phyloP scores from a whole-genome alignment of 208 protist species.

The Leishmania guyanensis region DNA sequence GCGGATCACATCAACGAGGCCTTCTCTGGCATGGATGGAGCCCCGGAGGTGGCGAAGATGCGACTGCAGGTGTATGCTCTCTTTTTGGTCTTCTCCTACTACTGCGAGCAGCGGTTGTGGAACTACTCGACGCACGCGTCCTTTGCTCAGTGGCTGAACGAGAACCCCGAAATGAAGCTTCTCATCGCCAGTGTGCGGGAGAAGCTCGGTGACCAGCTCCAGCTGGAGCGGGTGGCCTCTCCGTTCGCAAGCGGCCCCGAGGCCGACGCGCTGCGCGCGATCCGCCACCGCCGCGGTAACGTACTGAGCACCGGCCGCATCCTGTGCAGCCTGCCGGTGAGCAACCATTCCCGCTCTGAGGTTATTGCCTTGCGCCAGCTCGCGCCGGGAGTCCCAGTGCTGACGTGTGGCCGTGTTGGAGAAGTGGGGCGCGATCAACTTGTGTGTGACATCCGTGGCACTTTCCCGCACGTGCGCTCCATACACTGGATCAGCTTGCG shows the following conservation, averaged over 20 bases:
- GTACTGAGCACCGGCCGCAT: conserved; percentile 83
- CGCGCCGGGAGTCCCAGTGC: conserved; percentile 76
- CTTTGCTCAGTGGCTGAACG: conserved; percentile 73
- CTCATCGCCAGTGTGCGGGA: conserved; percentile 74
- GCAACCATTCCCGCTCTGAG: conserved; percentile 3
- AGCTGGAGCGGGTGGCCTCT: conserved; percentile 65
- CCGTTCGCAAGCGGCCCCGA: conserved; percentile 40
- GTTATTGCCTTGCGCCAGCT: conserved; percentile 75
- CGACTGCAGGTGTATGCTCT: conserved; percentile 83
- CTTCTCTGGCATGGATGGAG: conserved; percentile 51
- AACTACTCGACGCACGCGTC: conserved; percentile 49
- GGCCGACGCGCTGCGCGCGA: conserved; percentile 49
- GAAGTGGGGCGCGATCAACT: conserved; percentile 43
- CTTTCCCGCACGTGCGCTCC: conserved; percentile 56
- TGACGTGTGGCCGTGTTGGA: conserved; percentile 75
- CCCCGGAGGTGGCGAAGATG: conserved; percentile 77
- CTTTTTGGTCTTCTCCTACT: conserved; percentile 89
- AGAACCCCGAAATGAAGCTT: conserved; percentile 68
- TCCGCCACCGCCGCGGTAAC: conserved; percentile 72
- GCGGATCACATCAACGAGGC: conserved; percentile 84
- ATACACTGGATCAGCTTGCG: conserved; percentile 86
- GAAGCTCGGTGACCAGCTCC: conserved; percentile 76
- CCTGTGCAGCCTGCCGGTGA: conserved; percentile 73
- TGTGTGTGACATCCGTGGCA: conserved; percentile 47
- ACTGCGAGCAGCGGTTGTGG: conserved; percentile 90